Base-by-base conservation (phyloP, 208 protist genomes). In the Trypanosoma grayi region DNA sequence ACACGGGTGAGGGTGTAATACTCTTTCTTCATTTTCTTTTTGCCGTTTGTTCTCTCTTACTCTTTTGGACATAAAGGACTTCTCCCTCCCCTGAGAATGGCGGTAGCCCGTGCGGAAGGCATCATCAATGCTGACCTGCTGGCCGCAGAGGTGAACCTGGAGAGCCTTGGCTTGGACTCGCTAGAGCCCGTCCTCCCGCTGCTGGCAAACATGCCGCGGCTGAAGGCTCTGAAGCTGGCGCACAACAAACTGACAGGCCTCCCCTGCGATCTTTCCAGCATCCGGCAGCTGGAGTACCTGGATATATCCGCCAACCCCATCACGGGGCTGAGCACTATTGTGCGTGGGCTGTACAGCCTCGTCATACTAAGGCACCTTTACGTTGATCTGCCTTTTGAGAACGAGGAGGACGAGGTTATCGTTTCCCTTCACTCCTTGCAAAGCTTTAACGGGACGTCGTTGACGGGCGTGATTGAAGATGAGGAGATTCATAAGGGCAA, bases 381-480 rank as follows among this genome's bases (percentile, higher is more conserved):
- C 20, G 77, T 94, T 40, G 75, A 73, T 16, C 56, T 94, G 10
- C 68, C 73, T 13, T 63, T 66, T 22, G 73, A 82, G 25, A 60
- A 39, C 13, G 88, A 89, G 57, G 87, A 94, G 70, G 79, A 92
- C 43, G 72, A 87, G 36, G 61, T 94, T 9, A 90, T 94, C 40
- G 41, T 90, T 28, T 39, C 66, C 18, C 56, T 94, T 11, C 73
- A 81, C 8, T 44, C 57, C 13, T 62, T 90, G 8, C 60, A 79
- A 25, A 70, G 58, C 46, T 83, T 90, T 64, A 90, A 90, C 61
- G 83, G 80, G 10, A 83, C 79, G 4, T 70, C 66, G 24, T 56
- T 82, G 24, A 61, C 46, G 9, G 73, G 58, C 1, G 58, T 37
- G 40, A 36, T 46, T 20, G 54, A 71, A 13, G 69, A 66, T 25